Evolutionary conservation across 129 eudicot species (phyloP).

Genomic region (Cynara cardunculus): DNA sequence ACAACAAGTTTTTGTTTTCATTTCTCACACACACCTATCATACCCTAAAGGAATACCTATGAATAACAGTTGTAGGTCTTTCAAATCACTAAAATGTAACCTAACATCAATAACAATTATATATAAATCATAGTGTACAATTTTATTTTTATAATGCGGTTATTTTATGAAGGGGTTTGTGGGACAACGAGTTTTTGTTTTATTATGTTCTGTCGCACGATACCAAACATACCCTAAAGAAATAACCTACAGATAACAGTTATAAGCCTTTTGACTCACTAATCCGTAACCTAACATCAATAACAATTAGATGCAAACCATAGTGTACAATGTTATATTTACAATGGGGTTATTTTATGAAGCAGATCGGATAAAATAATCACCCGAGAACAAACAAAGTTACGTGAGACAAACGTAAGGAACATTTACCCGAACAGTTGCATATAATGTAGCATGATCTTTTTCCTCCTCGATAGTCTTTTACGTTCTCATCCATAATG

Average conservation of each 20-base stretch:
- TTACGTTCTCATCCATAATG: slow-evolving; percentile 15
- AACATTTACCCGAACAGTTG: slow-evolving; percentile 3
- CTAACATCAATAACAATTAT: background rate
- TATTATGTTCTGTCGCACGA: background rate
- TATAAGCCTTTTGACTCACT: background rate
- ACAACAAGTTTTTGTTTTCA: no score
- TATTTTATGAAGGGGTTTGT: slow-evolving; percentile 14
- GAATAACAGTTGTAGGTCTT: background rate
- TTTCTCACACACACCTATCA: no score
- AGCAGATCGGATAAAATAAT: slow-evolving; percentile 11
- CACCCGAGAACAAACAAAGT: background rate
- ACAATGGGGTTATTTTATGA: slow-evolving; percentile 21
- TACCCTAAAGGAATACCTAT: background rate
- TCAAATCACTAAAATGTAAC: background rate
- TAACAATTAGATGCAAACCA: slow-evolving; percentile 7
- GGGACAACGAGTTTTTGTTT: background rate
- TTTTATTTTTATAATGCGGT: slow-evolving; percentile 14
- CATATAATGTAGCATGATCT: slow-evolving; percentile 8
- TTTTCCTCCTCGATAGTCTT: background rate
- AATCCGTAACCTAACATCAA: background rate
- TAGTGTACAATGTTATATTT: slow-evolving; percentile 12
- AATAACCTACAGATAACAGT: background rate
- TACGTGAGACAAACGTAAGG: background rate
- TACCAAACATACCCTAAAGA: background rate
- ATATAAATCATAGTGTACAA: slow-evolving; percentile 13